Conservation (phyloP, 2,329 filamentous ascomycete species). For the Thielaviopsis euricoi region DNA sequence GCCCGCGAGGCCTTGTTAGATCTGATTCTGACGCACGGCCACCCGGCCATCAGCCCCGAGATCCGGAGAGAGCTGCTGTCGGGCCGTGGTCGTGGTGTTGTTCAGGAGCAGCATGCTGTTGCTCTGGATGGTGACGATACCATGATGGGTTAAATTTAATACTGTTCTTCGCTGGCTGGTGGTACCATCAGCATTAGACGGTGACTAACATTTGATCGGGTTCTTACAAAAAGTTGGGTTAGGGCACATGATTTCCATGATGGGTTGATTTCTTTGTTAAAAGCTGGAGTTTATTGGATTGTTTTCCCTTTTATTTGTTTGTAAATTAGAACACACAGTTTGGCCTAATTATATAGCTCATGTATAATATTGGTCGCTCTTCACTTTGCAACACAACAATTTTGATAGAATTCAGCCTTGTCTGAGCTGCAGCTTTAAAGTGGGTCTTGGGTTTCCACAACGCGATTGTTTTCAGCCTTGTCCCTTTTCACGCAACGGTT, state of each 20-base stretch:
- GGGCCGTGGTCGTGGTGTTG: slow-evolving; percentile 68
- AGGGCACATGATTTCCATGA: slow-evolving; percentile 12
- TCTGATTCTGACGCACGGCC: slow-evolving; percentile 66
- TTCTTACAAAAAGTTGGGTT: slow-evolving; percentile 9
- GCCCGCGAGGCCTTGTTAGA: slow-evolving; percentile 84
- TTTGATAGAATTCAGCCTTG: background rate
- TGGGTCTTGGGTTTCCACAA: background rate
- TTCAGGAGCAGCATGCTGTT: slow-evolving; percentile 26
- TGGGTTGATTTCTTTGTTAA: slow-evolving; percentile 10
- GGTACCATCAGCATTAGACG: background rate
- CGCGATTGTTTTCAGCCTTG: slow-evolving; percentile 2
- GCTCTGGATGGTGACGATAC: slow-evolving; percentile 70
- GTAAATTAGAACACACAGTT: slow-evolving; percentile 5
- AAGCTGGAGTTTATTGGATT: slow-evolving; percentile 10
- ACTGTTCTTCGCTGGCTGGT: background rate
- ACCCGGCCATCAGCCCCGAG: slow-evolving; percentile 79
- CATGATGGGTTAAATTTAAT: slow-evolving; percentile 40
- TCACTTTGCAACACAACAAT: background rate
- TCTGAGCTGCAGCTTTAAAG: slow-evolving; percentile 4
- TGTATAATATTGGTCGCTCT: background rate
- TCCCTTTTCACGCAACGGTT: background rate
- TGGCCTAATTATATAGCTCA: background rate
- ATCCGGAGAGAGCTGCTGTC: slow-evolving; percentile 77
- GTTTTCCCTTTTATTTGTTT: slow-evolving; percentile 2
- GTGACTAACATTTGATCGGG: background rate